A percentile compares a stretch with the other conserved stretches of the same genome.
Conservation (phyloP, 306 rosid species). For the Calophaca sinica region DNA sequence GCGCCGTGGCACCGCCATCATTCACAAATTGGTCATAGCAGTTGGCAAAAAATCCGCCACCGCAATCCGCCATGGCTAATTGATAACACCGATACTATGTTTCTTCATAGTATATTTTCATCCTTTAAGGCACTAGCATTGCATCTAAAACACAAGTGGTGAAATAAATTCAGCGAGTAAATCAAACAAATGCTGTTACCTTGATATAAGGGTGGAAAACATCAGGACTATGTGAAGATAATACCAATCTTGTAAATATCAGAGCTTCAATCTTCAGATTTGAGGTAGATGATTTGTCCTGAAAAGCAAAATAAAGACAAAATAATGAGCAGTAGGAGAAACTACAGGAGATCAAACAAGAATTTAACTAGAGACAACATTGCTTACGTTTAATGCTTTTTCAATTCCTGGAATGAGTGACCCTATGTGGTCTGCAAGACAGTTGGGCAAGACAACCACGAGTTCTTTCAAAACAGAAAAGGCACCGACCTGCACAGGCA, state of each 20-base stretch:
- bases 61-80: no score
- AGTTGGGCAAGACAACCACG: conserved; percentile 96
- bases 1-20: no score
- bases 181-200: conserved; percentile 54
- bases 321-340: conserved; percentile 32
- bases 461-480: conserved; percentile 97
- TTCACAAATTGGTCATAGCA: no score
- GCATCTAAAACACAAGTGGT: conserved; percentile 5
- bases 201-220: conserved; percentile 94
- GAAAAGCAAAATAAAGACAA: conserved; percentile 39
- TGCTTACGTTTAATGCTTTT: conserved; percentile 87
- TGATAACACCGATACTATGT: neutral
- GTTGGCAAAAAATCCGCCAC: no score
- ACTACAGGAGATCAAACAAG: conserved; percentile 3
- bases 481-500: conserved; percentile 86
- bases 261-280: conserved; percentile 99
- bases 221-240: conserved; percentile 92
- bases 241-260: conserved; percentile 84
- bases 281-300: conserved; percentile 98
- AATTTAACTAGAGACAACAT: conserved; percentile 26
- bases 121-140: conserved; percentile 25
- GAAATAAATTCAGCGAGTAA: conserved; percentile 26
- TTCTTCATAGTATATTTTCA: conserved; percentile 11
- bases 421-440: conserved; percentile 96
- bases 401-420: conserved; percentile 99